Evolutionary conservation across 257 asterid genomes (phyloP), one percentile per base, ranked within the genome.

Genomic region (Przewalskia tangutica): DNA sequence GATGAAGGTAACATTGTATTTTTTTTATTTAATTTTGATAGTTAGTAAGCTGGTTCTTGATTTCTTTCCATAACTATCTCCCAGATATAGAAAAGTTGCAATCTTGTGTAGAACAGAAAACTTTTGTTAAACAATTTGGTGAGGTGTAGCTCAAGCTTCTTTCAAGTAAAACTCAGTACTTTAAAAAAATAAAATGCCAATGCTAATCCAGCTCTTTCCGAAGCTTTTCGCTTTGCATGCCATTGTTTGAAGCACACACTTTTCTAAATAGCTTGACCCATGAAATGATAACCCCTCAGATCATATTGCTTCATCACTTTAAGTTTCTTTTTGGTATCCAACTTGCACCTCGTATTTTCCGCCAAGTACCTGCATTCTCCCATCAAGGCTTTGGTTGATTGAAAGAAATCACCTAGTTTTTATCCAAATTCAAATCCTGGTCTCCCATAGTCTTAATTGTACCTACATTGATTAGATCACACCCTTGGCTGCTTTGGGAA

Each of bases 1-100:
- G 91, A 88, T 38, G 91, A 88, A 75, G 91, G 91, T 88, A 84
- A 84, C 5, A 36, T 13, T 51, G 51, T 14, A n/a, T 4, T 34
- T 48, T 7, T 51, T 16, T 38, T 12, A 4, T 32, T 14, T 6
- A 2, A 13, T 65, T 23, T 17, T 50, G 46, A 17, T 50, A 27
- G 59, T 50, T 42, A 16, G 83, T 50, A 48, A 32, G 46, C 10
- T 34, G 67, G 8, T 23, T 60, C 34, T 60, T 20, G 12, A 17
- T 20, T 56, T 17, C n/a, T 53, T 53, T 70, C 23, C 48, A 23
- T 16, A 78, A 55, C 20, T 79, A 38, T 79, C 65, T 77, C 34
- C 51, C 14, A 34, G 65, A 56, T 18, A 34, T 42, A 62, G 62
- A 23, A 5, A 64, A 50, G 53, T 46, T 3, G 65, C 55, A 63